Evolutionary conservation across 116 monocot species (phyloP).

Genomic region (Zostera marina): DNA sequence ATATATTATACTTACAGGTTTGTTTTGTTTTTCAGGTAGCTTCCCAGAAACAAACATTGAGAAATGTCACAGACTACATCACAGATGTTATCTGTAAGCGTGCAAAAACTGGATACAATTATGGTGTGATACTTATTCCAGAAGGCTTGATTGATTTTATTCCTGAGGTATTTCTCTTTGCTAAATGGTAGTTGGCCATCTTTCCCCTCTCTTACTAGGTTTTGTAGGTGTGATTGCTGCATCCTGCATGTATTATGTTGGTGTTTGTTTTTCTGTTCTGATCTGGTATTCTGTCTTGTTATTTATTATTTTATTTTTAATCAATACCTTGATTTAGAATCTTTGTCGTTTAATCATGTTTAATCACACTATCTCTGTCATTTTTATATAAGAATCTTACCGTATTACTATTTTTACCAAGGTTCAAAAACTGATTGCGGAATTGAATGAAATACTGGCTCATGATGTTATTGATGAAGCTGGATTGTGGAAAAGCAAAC

Average conservation of each 20-base stretch:
- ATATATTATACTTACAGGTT: background rate
- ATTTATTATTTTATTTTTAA: too few relatives aligned
- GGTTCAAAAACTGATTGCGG: slow-evolving; percentile 91
- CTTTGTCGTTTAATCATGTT: too few relatives aligned
- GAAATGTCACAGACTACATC: slow-evolving; percentile 85
- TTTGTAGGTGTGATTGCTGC: too few relatives aligned
- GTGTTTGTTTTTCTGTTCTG: too few relatives aligned
- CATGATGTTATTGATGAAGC: slow-evolving; percentile 80
- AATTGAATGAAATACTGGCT: slow-evolving; percentile 89
- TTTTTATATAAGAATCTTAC: slow-evolving; percentile 3
- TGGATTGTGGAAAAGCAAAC: slow-evolving; percentile 80
- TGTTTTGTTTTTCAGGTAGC: slow-evolving; percentile 43
- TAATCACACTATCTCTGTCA: background rate
- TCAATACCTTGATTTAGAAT: too few relatives aligned
- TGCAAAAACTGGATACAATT: slow-evolving; percentile 74
- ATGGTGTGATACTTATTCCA: slow-evolving; percentile 97
- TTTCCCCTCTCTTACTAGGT: background rate
- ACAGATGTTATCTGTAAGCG: slow-evolving; percentile 89
- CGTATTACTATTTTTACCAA: slow-evolving; percentile 25
- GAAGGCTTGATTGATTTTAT: slow-evolving; percentile 98
- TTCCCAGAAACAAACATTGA: slow-evolving; percentile 68
- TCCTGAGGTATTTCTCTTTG: slow-evolving; percentile 47
- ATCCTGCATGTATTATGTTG: too few relatives aligned
- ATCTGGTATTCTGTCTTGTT: too few relatives aligned
- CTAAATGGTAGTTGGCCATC: background rate